phyloP scores from a whole-genome alignment of 495 filamentous ascomycete genomes.

The Neurospora sp. region DNA sequence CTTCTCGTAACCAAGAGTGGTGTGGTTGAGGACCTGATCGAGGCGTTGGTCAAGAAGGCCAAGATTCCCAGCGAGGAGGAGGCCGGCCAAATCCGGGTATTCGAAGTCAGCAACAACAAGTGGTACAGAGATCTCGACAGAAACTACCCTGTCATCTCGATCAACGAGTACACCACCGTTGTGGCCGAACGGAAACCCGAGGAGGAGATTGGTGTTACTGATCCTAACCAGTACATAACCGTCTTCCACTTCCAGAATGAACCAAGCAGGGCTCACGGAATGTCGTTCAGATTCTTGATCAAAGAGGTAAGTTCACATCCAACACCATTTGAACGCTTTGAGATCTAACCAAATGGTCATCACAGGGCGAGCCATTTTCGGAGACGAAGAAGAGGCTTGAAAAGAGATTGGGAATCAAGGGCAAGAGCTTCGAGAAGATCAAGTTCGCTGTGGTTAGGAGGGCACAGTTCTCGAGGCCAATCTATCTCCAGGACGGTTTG shows the following conservation, averaged over 20 bases:
- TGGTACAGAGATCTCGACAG: slow-evolving; percentile 61
- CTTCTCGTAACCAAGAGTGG: slow-evolving; percentile 78
- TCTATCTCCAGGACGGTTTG: slow-evolving; percentile 84
- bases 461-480: slow-evolving; percentile 55
- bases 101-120: slow-evolving; percentile 67
- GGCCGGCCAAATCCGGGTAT: slow-evolving; percentile 56
- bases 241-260: slow-evolving; percentile 91
- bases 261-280: slow-evolving; percentile 57
- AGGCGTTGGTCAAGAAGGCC: slow-evolving; percentile 65
- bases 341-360: background rate
- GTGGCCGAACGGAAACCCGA: slow-evolving; percentile 73
- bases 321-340: background rate
- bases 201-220: slow-evolving; percentile 54
- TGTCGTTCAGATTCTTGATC: slow-evolving; percentile 85
- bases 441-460: slow-evolving; percentile 81
- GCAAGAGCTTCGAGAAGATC: slow-evolving; percentile 97
- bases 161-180: slow-evolving; percentile 77
- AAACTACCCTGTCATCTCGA: slow-evolving; percentile 54
- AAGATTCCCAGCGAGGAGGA: slow-evolving; percentile 63
- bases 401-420: slow-evolving; percentile 85
- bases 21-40: slow-evolving; percentile 62
- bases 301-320: slow-evolving; percentile 54
- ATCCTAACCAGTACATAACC: slow-evolving; percentile 53
- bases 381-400: slow-evolving; percentile 87
- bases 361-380: slow-evolving; percentile 71